Conservation (phyloP, 2,329 filamentous ascomycete genomes). For the Fusarium guadeloupense region DNA sequence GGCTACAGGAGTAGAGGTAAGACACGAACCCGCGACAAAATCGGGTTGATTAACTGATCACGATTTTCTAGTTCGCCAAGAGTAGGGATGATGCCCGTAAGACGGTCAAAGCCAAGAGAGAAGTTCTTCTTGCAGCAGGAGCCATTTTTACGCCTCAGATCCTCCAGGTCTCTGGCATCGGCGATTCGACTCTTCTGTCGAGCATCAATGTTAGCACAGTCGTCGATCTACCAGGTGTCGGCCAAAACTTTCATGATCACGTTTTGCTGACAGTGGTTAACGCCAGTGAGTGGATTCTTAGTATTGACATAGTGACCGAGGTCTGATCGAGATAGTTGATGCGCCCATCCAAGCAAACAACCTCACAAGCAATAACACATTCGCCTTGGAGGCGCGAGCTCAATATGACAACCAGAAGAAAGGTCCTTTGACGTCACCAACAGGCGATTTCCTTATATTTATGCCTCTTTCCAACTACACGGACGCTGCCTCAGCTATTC, state of each 20-base stretch:
- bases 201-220: constrained; percentile 52
- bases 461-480: constrained; percentile 28
- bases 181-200: constrained; percentile 49
- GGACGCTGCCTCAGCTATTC: constrained; percentile 3
- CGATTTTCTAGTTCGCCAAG: constrained; percentile 3
- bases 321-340: constrained; percentile 6
- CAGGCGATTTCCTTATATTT: constrained; percentile 28
- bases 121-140: constrained; percentile 55
- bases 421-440: constrained; percentile 24
- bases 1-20: constrained; percentile 34
- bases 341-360: constrained; percentile 18
- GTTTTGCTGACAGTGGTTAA: constrained; percentile 8
- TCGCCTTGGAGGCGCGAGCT: constrained; percentile 20
- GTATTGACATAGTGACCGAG: neutral
- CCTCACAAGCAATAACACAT: constrained; percentile 29
- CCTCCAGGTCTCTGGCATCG: constrained; percentile 61
- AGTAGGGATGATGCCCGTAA: neutral
- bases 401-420: constrained; percentile 17
- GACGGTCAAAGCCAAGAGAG: constrained; percentile 41
- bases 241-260: constrained; percentile 58
- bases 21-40: neutral
- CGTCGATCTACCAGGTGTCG: constrained; percentile 59
- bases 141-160: constrained; percentile 54
- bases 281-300: constrained; percentile 5
- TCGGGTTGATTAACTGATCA: neutral